Conservation (phyloP, 306 rosid species). For the Acmispon strigosus region DNA sequence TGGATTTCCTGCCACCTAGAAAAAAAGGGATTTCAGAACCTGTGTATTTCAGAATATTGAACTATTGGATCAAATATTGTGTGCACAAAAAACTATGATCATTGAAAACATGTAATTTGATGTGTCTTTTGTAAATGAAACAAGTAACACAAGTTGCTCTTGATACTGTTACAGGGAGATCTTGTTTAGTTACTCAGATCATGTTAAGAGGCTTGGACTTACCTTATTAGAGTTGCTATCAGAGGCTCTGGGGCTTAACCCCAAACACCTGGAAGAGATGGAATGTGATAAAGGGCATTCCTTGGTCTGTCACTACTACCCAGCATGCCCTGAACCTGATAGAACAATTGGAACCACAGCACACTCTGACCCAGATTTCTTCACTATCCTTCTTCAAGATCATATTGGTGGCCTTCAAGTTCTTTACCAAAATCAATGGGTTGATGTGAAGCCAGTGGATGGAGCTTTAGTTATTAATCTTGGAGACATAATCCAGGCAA, state of each 20-base stretch:
- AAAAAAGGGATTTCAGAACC: no score
- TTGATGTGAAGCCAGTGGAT: not conserved
- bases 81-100: no score
- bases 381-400: slow-evolving; percentile 8
- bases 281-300: not conserved
- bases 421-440: not conserved
- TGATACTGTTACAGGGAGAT: not conserved
- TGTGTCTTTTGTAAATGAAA: not conserved
- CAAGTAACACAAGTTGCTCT: not conserved
- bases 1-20: no score
- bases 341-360: slow-evolving; percentile 4
- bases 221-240: not conserved
- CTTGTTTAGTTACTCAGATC: not conserved
- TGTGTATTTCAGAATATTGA: no score
- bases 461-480: not conserved
- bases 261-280: slow-evolving; percentile 9
- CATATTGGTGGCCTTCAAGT: slow-evolving; percentile 15
- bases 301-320: not conserved
- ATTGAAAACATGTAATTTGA: no score
- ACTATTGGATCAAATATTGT: no score
- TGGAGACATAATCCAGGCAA: slow-evolving; percentile 4
- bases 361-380: not conserved
- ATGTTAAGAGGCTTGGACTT: not conserved
- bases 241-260: slow-evolving; percentile 4
- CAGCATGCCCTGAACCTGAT: not conserved